phyloP scores from a whole-genome alignment of 768 basidiomycete genomes.

The Stropharia rugosoannulata region DNA sequence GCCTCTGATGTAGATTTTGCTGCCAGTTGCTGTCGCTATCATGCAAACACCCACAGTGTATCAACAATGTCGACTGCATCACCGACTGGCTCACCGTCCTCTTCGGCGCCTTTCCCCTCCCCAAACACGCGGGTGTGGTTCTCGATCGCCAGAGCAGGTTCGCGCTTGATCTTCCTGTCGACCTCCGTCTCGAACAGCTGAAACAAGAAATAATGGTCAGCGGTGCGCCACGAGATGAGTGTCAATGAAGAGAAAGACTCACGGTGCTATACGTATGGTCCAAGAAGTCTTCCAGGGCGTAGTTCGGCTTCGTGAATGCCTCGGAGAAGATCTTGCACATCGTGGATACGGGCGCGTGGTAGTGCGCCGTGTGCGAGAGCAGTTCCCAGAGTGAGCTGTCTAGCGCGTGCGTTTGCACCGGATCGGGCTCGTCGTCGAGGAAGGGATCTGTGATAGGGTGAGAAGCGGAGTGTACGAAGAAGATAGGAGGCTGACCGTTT shows the following conservation, averaged over 20 bases:
- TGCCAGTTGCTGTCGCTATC: neutral
- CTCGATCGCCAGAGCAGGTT: slow-evolving; percentile 59
- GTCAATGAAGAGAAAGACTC: slow-evolving; percentile 5
- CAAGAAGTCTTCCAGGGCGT: slow-evolving; percentile 92
- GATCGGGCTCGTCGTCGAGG: slow-evolving; percentile 62
- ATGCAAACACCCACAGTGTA: slow-evolving; percentile 48
- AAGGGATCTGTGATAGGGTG: slow-evolving; percentile 56
- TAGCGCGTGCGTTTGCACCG: slow-evolving; percentile 75
- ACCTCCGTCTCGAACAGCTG: slow-evolving; percentile 88
- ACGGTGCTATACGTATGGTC: slow-evolving; percentile 92
- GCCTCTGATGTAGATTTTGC: neutral
- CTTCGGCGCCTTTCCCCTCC: neutral
- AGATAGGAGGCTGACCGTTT: slow-evolving; percentile 26
- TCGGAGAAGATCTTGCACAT: slow-evolving; percentile 84
- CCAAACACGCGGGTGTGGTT: slow-evolving; percentile 29
- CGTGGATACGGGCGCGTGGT: slow-evolving; percentile 85
- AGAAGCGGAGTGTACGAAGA: neutral
- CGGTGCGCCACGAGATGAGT: neutral
- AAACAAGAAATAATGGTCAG: neutral
- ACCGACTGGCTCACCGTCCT: neutral
- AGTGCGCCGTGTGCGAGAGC: slow-evolving; percentile 74
- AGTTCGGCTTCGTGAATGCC: slow-evolving; percentile 91
- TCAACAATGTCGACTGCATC: slow-evolving; percentile 34
- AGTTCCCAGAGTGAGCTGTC: slow-evolving; percentile 95
- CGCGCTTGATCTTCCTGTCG: slow-evolving; percentile 76